Percentiles rank a stretch among this genome's conserved stretches.
phyloP scores from a whole-genome alignment of 306 rosid species.

The Prosopis cineraria region DNA sequence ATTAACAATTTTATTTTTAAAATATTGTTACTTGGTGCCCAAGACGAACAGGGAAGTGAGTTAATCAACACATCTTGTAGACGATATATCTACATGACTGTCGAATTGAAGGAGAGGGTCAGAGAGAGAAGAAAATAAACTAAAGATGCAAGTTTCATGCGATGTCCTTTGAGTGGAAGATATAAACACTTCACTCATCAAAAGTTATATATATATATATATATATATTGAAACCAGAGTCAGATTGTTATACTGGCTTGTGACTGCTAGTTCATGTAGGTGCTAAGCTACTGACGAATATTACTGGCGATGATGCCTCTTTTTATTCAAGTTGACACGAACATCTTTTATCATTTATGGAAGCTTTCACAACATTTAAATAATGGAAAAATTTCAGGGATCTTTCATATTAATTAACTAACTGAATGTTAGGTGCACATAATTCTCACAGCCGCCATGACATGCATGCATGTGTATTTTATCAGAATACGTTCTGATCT shows the following conservation, averaged over 20 bases:
- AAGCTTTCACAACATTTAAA: not conserved
- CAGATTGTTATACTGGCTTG: not conserved
- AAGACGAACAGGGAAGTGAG: not conserved
- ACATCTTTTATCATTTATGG: constrained; percentile 25
- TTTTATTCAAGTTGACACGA: not conserved
- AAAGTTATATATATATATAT: no score
- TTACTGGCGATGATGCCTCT: not conserved
- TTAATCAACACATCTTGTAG: not conserved
- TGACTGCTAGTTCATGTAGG: constrained; percentile 9
- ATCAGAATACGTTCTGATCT: no score
- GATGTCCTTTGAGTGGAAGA: constrained; percentile 25
- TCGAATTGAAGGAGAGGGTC: not conserved
- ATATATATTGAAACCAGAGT: not conserved
- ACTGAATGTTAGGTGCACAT: not conserved
- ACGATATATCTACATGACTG: not conserved
- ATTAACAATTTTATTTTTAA: no score
- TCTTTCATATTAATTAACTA: not conserved
- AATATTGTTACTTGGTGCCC: no score
- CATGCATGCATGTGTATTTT: not conserved
- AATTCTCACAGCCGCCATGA: not conserved
- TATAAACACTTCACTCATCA: constrained; percentile 27
- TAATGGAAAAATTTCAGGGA: not conserved
- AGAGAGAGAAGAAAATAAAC: not conserved
- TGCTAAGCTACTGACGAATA: not conserved
- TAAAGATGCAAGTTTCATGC: not conserved